These are phyloP conservation scores for Trichoderma orchidacearum DNA, from an alignment of 495 filamentous ascomycete species.

Conservation along the genomic window DNA sequence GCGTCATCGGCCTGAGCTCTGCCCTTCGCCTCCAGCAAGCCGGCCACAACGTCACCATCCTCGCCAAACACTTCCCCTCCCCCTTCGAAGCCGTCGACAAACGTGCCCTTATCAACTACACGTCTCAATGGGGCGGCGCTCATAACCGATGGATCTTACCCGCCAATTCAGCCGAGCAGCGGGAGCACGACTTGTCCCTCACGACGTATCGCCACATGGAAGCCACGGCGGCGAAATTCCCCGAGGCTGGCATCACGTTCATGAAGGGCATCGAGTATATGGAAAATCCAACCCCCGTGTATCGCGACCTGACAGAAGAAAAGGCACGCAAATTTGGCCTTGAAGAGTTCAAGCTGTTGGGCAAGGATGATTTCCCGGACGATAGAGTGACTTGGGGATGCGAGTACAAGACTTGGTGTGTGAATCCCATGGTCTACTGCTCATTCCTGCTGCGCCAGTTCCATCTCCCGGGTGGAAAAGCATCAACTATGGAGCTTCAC, in stretches of 20 bases:
- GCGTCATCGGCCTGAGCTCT: constrained; percentile 42
- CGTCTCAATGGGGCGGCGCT: constrained; percentile 53
- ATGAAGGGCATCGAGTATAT: constrained; percentile 46
- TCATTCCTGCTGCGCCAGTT: constrained; percentile 39
- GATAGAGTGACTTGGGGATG: constrained; percentile 38
- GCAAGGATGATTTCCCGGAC: constrained; percentile 24
- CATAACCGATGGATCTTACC: constrained; percentile 45
- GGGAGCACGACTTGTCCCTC: constrained; percentile 35
- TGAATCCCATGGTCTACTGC: constrained; percentile 52
- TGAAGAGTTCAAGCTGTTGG: constrained; percentile 27
- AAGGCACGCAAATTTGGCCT: constrained; percentile 27
- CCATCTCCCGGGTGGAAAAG: constrained; percentile 31
- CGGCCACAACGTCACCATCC: constrained; percentile 33
- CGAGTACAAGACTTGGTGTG: constrained; percentile 41
- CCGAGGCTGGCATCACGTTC: constrained; percentile 37
- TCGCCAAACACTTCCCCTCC: constrained; percentile 42
- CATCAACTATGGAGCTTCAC: constrained; percentile 27
- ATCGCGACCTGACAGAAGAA: constrained; percentile 15
- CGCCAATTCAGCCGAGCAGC: constrained; percentile 9
- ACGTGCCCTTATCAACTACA: constrained; percentile 40
- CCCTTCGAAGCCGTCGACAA: constrained; percentile 27
- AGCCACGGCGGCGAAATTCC: constrained; percentile 18
- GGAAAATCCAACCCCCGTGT: constrained; percentile 29
- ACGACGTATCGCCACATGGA: constrained; percentile 39
- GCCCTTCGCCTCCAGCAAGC: constrained; percentile 35